Percentiles rank a stretch among this genome's conserved stretches.
phyloP scores from a whole-genome alignment of 768 basidiomycete genomes.

The Boletus tomentosulus region DNA sequence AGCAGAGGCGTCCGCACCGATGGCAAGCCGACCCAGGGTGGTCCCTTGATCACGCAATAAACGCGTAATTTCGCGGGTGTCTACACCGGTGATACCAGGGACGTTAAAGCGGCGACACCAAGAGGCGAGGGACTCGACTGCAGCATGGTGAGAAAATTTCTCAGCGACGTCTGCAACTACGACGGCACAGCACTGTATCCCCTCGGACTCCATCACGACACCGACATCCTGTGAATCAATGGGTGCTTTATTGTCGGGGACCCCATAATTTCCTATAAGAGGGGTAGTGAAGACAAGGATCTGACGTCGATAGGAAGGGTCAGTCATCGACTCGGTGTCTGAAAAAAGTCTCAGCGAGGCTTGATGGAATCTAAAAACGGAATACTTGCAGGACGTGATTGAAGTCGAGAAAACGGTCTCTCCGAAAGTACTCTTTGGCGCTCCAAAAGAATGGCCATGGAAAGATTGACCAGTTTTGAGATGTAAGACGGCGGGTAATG shows the following conservation, averaged over 20 bases:
- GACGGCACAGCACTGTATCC: slow-evolving; percentile 88
- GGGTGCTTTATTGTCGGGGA: slow-evolving; percentile 76
- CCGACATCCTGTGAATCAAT: slow-evolving; percentile 75
- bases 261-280: slow-evolving; percentile 98
- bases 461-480: slow-evolving; percentile 94
- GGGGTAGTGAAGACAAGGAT: slow-evolving; percentile 99
- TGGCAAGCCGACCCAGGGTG: slow-evolving; percentile 85
- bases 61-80: slow-evolving; percentile 93
- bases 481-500: slow-evolving; percentile 79
- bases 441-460: slow-evolving; percentile 84
- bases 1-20: slow-evolving; percentile 66
- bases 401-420: slow-evolving; percentile 99
- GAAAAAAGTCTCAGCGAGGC: slow-evolving; percentile 8
- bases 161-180: slow-evolving; percentile 94
- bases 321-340: slow-evolving; percentile 99
- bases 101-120: slow-evolving; percentile 92
- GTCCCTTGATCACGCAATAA: slow-evolving; percentile 96
- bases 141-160: slow-evolving; percentile 90
- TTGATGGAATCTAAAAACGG: neutral
- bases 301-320: slow-evolving; percentile 97
- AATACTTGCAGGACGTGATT: slow-evolving; percentile 87
- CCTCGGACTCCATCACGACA: slow-evolving; percentile 81
- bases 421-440: slow-evolving; percentile 81
- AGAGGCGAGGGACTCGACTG: slow-evolving; percentile 85
- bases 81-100: slow-evolving; percentile 94